Evolutionary conservation across 2,329 filamentous ascomycete genomes (phyloP).

Genomic region (Coniochaeta pulveracea): DNA sequence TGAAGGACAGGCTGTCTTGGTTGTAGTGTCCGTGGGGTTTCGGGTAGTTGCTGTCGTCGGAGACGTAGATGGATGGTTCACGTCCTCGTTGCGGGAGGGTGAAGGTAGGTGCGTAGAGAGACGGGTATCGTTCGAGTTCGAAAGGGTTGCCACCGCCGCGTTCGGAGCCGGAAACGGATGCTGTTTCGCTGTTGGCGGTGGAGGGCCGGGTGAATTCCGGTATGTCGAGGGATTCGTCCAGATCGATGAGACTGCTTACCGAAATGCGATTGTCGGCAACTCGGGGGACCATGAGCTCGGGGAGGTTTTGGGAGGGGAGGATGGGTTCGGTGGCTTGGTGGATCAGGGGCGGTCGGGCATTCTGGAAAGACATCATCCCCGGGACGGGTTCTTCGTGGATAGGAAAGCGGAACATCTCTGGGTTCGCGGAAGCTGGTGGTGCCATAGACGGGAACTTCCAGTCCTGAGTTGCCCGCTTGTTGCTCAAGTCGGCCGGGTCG

Average conservation of each 20-base stretch:
- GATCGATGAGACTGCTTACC: slow-evolving; percentile 22
- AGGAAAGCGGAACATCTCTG: slow-evolving; percentile 33
- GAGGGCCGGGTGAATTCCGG: slow-evolving; percentile 42
- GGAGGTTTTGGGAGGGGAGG: slow-evolving; percentile 24
- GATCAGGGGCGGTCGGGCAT: slow-evolving; percentile 27
- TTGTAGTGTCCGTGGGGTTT: slow-evolving; percentile 16
- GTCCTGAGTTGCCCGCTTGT: slow-evolving; percentile 28
- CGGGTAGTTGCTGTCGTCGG: slow-evolving; percentile 39
- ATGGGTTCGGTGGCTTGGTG: slow-evolving; percentile 37
- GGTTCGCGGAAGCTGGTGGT: slow-evolving; percentile 36
- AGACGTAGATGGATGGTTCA: slow-evolving; percentile 50
- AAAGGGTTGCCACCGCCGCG: slow-evolving; percentile 45
- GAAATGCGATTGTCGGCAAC: slow-evolving; percentile 21
- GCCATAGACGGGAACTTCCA: slow-evolving; percentile 43
- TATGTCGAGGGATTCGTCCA: slow-evolving; percentile 24
- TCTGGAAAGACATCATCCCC: slow-evolving; percentile 15
- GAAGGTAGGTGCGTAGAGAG: slow-evolving; percentile 29
- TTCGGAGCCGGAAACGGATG: slow-evolving; percentile 44
- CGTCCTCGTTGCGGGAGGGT: slow-evolving; percentile 16
- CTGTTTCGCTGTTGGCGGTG: slow-evolving; percentile 48
- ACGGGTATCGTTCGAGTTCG: slow-evolving; percentile 51
- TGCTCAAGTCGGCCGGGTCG: slow-evolving; percentile 43
- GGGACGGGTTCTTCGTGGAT: slow-evolving; percentile 22
- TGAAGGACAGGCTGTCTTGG: too few relatives aligned
- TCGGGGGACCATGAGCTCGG: slow-evolving; percentile 20